Conservation (phyloP, 1,284 basidiomycete species). For the Leccinum griseonigrum region DNA sequence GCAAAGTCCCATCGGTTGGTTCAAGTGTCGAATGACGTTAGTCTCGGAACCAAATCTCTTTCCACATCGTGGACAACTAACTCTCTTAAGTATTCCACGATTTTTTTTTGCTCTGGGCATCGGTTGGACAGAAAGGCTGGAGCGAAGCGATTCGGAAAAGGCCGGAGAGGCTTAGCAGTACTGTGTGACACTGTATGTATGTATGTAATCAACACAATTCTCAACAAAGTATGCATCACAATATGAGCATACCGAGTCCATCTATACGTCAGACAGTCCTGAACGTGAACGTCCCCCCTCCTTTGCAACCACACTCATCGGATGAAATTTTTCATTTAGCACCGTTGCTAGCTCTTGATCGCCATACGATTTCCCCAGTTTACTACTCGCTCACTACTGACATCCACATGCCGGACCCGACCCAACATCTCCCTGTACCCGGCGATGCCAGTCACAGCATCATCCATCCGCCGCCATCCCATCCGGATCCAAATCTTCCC, state of each 20-base stretch:
- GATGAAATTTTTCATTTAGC: not conserved
- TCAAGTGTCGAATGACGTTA: slow-evolving; percentile 7
- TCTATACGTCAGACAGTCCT: not conserved
- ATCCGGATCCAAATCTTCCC: not conserved
- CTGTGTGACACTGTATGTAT: too few species aligned
- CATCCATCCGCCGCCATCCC: not conserved
- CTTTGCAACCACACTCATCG: not conserved
- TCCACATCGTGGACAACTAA: slow-evolving; percentile 1
- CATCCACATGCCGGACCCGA: not conserved
- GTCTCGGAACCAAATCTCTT: slow-evolving; percentile 4
- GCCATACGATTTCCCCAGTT: not conserved
- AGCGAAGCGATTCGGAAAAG: too few species aligned
- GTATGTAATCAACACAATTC: not conserved
- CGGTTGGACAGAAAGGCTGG: not conserved
- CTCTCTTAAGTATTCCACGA: not conserved
- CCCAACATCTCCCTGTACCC: too few species aligned
- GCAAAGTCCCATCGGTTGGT: slow-evolving; percentile 5
- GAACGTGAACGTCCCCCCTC: not conserved
- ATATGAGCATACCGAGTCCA: not conserved
- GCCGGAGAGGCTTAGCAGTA: not conserved
- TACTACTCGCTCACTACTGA: not conserved
- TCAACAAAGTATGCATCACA: not conserved
- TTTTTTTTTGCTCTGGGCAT: not conserved
- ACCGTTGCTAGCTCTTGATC: not conserved
- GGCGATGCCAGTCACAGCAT: not conserved